phyloP scores from a whole-genome alignment of 805 yeast species.

The Wickerhamomyces silvicola region DNA sequence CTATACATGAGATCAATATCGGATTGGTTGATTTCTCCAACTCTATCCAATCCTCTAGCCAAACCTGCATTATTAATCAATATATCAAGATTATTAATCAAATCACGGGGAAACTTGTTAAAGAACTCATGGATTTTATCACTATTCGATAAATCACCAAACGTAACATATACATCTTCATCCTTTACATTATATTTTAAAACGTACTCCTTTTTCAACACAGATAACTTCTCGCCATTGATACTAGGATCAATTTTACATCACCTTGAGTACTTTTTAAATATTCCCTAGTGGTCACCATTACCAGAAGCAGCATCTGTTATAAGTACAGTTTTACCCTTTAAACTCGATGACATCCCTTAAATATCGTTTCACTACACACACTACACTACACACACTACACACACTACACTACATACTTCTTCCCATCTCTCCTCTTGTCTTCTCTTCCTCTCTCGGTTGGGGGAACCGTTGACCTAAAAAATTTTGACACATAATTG shows the following conservation, averaged over 20 bases:
- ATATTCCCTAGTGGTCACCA: constrained; percentile 83
- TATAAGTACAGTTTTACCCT: constrained; percentile 69
- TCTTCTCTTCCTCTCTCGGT: too few relatives aligned
- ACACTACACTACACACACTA: background rate
- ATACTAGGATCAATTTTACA: constrained; percentile 65
- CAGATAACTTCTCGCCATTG: constrained; percentile 50
- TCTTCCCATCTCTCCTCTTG: too few relatives aligned
- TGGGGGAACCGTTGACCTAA: too few relatives aligned
- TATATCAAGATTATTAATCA: constrained; percentile 55
- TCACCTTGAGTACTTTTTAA: constrained; percentile 67
- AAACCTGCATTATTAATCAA: constrained; percentile 67
- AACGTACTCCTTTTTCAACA: constrained; percentile 39
- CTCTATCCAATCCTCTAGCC: constrained; percentile 73
- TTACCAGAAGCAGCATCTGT: constrained; percentile 97
- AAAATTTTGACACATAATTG: too few relatives aligned
- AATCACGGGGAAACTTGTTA: constrained; percentile 37
- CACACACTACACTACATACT: too few relatives aligned
- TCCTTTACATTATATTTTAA: constrained; percentile 33
- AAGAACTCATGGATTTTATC: constrained; percentile 47
- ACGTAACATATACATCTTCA: constrained; percentile 31
- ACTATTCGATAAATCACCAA: constrained; percentile 51
- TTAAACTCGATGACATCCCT: constrained; percentile 42
- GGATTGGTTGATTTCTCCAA: constrained; percentile 54
- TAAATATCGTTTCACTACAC: background rate
- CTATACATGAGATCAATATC: constrained; percentile 74